A percentile compares a stretch with the other conserved stretches of the same genome.
These are phyloP conservation scores for Favolaschia claudopus DNA, from an alignment of 768 basidiomycete genomes.

Conservation along the genomic window DNA sequence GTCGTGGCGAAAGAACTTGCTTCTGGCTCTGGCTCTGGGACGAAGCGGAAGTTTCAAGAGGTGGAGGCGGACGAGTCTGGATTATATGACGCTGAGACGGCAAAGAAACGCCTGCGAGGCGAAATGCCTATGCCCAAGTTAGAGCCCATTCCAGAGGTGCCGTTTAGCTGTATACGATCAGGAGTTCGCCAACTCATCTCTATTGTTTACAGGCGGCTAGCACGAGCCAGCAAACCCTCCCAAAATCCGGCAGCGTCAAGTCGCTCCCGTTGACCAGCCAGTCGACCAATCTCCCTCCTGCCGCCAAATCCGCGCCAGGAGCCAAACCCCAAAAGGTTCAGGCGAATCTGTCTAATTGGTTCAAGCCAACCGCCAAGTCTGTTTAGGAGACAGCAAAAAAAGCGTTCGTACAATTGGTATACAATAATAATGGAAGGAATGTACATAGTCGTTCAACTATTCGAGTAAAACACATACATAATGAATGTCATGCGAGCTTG, in stretches of 20 bases:
- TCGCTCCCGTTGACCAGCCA: background rate
- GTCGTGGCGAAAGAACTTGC: background rate
- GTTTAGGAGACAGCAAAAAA: no score
- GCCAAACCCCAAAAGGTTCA: slow-evolving; percentile 10
- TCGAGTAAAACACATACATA: background rate
- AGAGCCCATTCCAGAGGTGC: slow-evolving; percentile 1
- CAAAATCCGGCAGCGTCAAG: background rate
- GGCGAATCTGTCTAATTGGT: background rate
- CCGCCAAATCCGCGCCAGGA: background rate
- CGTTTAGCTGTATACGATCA: background rate
- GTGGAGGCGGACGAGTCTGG: slow-evolving; percentile 2
- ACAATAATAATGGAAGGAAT: background rate
- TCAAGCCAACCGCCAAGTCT: background rate
- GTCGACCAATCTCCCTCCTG: background rate
- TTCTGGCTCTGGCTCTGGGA: background rate
- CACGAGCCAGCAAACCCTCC: background rate
- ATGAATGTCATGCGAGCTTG: slow-evolving; percentile 2
- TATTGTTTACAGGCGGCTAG: no score
- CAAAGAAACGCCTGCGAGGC: slow-evolving; percentile 2
- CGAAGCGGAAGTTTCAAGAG: slow-evolving; percentile 4
- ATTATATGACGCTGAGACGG: slow-evolving; percentile 6
- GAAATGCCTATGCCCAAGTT: slow-evolving; percentile 10
- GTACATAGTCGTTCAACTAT: no score
- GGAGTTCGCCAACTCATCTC: background rate
- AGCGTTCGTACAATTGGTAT: background rate